phyloP scores from a whole-genome alignment of 83 land plant genomes.

The Isoetes engelmannii region DNA sequence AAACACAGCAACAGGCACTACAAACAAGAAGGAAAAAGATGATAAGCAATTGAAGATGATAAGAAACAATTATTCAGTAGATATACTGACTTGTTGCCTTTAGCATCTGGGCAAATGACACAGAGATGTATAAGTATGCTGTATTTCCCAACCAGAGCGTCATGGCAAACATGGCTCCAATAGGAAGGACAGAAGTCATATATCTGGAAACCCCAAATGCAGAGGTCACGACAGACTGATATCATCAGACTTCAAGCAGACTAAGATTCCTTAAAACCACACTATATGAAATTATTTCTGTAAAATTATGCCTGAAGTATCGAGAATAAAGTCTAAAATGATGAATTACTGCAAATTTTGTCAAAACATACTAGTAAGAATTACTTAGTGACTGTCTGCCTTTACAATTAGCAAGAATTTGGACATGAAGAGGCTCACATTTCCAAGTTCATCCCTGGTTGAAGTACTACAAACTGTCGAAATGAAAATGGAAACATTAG shows the following conservation, averaged over 20 bases:
- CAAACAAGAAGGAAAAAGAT: conserved; percentile 10
- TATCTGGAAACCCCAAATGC: conserved; percentile 39
- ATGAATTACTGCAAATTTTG: no score
- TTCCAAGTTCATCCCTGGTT: conserved; percentile 75
- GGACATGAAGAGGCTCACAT: conserved; percentile 51
- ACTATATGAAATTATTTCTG: no score
- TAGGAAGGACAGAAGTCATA: conserved; percentile 71
- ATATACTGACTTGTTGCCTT: conserved; percentile 83
- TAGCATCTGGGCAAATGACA: conserved; percentile 97
- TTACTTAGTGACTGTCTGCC: no score
- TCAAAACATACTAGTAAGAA: no score
- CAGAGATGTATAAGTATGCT: conserved; percentile 94
- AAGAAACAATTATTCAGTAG: not conserved
- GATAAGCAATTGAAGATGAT: not conserved
- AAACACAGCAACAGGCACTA: conserved; percentile 99
- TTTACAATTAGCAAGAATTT: not conserved
- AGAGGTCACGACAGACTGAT: no score
- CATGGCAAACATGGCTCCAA: conserved; percentile 98
- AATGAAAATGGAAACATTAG: not conserved
- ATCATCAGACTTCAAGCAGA: no score
- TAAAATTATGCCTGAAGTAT: no score
- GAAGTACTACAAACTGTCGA: conserved; percentile 61
- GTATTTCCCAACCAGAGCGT: conserved; percentile 97
- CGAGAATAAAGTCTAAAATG: no score
- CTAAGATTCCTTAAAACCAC: no score